Evolutionary conservation across 495 filamentous ascomycete species (phyloP).

Genomic region (Penicillium dipodomyicola): DNA sequence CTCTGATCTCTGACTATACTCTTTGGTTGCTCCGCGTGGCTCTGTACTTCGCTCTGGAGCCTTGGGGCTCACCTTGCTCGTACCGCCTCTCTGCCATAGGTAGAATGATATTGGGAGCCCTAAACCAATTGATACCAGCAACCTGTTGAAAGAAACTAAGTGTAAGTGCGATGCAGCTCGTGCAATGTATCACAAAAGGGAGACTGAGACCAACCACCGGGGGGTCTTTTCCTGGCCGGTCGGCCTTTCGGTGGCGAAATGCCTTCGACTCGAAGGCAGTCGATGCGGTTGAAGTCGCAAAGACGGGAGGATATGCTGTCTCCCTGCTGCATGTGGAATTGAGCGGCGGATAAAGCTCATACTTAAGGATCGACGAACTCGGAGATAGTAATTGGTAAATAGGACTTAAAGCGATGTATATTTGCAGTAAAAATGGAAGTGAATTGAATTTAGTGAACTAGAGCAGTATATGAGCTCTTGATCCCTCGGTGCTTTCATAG

Average conservation of each 20-base stretch:
- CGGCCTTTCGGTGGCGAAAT: not conserved
- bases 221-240: not conserved
- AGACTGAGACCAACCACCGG: not conserved
- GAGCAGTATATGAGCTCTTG: not conserved
- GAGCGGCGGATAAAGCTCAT: conserved; percentile 1
- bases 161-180: not conserved
- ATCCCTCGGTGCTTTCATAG: not conserved
- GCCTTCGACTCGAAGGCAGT: not conserved
- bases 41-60: too few relatives aligned
- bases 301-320: not conserved
- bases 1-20: conserved; percentile 3
- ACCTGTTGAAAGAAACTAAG: not conserved
- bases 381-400: not conserved
- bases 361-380: not conserved
- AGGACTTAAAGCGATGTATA: not conserved
- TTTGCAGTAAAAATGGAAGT: not conserved
- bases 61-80: not conserved
- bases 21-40: conserved; percentile 1
- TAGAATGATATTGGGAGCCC: conserved; percentile 1
- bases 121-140: not conserved
- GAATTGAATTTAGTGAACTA: not conserved
- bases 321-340: not conserved
- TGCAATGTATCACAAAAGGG: too few relatives aligned
- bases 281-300: not conserved
- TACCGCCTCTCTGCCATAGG: not conserved